Base-by-base conservation (phyloP, 176 grass and related monocot genomes). In the Poa annua region DNA sequence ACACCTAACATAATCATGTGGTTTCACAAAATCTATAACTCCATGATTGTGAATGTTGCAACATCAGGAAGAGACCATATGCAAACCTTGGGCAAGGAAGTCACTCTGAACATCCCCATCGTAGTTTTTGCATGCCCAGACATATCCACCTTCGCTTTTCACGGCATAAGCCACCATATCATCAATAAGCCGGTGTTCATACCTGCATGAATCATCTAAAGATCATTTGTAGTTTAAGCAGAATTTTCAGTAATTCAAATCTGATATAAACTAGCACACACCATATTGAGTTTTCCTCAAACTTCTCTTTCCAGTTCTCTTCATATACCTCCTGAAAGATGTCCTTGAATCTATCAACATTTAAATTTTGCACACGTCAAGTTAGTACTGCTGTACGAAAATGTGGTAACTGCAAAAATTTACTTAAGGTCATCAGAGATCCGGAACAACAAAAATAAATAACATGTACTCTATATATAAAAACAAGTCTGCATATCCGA, bases 151-250 rank as follows among this genome's bases (percentile, higher is more conserved):
- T 39, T 96, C 96, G 29, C 93, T 99, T 89, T 99, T 99, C 52
- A 99, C 80, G 81, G 93, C 93, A 94, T 99, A 99, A 24, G 96
- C 93, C 52, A 99, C 96, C 96, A 99, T 99, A 71, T 99, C 93
- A 83, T 99, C 96, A 74, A 99, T 99, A 83, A 99, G 89, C 32
- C 96, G 85, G 64, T 99, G 96, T 70, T 99, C 96, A 88, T 99
- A 99, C 92, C 96, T 98, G 59, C 24, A 87, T 81, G 25, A 51
- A 69, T 32, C 44, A 77, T 34, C 22, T 77, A 79, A 86, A 74
- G 38, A 57, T 54, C 80, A 14, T 71, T 75, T 66, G 10, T 8
- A 12, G 2, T 60, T 84, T 24, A 26, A 67, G 33, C 19, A 75
- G 54, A 61, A 56, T 25, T 59, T 73, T 73, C 44, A 66, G 50